Conservation (phyloP, 2,329 filamentous ascomycete species). For the Elsinoe batatas region DNA sequence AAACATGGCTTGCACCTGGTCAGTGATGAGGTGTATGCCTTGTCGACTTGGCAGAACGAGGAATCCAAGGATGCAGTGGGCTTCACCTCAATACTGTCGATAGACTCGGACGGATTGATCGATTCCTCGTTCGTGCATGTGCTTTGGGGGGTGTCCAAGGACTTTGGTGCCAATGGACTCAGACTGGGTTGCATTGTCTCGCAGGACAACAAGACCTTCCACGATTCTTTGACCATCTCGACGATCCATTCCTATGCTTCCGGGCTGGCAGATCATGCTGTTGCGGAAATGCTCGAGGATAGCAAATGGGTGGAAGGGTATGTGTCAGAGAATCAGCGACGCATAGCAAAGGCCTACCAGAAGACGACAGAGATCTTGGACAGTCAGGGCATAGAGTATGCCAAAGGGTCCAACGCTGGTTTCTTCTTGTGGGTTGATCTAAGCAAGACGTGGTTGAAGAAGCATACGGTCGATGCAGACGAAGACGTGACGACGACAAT, state of each 20-base stretch:
- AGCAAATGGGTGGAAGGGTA: slow-evolving; percentile 21
- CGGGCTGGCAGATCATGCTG: slow-evolving; percentile 24
- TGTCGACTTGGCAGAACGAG: slow-evolving; percentile 23
- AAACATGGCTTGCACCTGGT: slow-evolving; percentile 26
- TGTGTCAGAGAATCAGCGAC: slow-evolving; percentile 15
- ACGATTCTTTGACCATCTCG: slow-evolving; percentile 19
- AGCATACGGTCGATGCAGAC: slow-evolving; percentile 15
- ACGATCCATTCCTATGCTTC: slow-evolving; percentile 21
- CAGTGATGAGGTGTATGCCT: slow-evolving; percentile 30
- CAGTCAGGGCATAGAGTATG: slow-evolving; percentile 30
- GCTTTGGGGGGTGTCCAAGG: slow-evolving; percentile 28
- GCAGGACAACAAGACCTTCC: slow-evolving; percentile 21
- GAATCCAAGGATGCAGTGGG: slow-evolving; percentile 2
- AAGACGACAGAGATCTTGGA: slow-evolving; percentile 19
- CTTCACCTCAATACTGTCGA: slow-evolving; percentile 22
- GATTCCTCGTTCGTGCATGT: slow-evolving; percentile 22
- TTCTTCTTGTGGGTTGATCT: slow-evolving; percentile 39
- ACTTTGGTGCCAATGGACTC: slow-evolving; percentile 28
- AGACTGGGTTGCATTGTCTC: slow-evolving; percentile 24
- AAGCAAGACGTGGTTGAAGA: slow-evolving; percentile 19
- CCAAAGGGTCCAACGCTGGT: slow-evolving; percentile 33
- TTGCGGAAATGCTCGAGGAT: slow-evolving; percentile 28
- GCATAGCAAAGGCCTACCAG: slow-evolving; percentile 19
- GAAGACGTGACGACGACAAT: slow-evolving; percentile 37
- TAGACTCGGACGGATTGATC: slow-evolving; percentile 18